These are phyloP conservation scores for Geranium rotundifolium DNA, from an alignment of 345 rosid genomes.

Conservation along the genomic window DNA sequence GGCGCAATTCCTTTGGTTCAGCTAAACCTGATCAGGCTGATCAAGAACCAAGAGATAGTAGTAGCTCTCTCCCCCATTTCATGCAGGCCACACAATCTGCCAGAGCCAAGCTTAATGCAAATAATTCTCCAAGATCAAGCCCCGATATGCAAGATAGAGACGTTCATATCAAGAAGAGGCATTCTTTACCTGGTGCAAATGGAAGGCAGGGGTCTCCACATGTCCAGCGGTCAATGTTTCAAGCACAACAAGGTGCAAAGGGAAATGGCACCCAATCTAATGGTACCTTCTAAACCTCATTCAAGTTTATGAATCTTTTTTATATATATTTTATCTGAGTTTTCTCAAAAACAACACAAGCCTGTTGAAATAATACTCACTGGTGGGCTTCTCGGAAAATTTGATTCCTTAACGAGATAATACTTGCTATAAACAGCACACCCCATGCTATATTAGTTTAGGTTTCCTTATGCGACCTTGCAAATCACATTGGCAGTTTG, in stretches of 20 bases:
- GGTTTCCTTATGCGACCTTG: too few species aligned
- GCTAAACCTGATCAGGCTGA: slow-evolving; percentile 30
- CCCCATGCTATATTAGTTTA: too few species aligned
- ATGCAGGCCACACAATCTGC: slow-evolving; percentile 97
- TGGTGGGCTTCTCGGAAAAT: not conserved
- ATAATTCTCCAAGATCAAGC: slow-evolving; percentile 84
- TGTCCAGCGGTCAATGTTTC: slow-evolving; percentile 56
- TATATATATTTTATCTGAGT: too few species aligned
- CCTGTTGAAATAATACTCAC: not conserved
- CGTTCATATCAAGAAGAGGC: slow-evolving; percentile 58
- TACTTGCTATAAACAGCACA: too few species aligned
- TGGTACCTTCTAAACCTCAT: slow-evolving; percentile 22
- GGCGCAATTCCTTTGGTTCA: slow-evolving; percentile 61
- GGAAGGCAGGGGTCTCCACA: slow-evolving; percentile 85
- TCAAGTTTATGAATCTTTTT: not conserved
- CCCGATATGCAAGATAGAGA: slow-evolving; percentile 88
- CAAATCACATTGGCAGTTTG: too few species aligned
- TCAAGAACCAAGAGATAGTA: slow-evolving; percentile 64
- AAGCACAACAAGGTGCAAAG: slow-evolving; percentile 51
- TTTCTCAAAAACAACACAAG: too few species aligned
- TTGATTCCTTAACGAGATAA: too few species aligned
- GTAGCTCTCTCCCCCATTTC: slow-evolving; percentile 72
- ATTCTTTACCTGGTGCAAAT: slow-evolving; percentile 72
- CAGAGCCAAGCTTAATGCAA: slow-evolving; percentile 67
- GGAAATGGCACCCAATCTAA: slow-evolving; percentile 33